phyloP scores from a whole-genome alignment of 108 stramenopile genomes.

The Craspedostauros australis region DNA sequence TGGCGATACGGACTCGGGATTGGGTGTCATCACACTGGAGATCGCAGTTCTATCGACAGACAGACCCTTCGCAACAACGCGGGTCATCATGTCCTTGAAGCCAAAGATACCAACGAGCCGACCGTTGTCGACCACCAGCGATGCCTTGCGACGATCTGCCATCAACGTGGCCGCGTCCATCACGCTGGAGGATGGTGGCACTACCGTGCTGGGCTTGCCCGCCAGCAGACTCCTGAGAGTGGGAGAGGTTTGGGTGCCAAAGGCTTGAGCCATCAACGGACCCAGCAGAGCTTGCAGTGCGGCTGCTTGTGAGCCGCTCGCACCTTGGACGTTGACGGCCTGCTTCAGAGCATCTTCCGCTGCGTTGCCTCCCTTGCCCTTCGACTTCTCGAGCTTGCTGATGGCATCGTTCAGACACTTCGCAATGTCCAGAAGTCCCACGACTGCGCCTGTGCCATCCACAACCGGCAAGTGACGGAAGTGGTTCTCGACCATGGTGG shows the following conservation, averaged over 20 bases:
- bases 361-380: constrained; percentile 44
- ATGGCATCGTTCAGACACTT: constrained; percentile 94
- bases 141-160: constrained; percentile 82
- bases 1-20: constrained; percentile 84
- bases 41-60: constrained; percentile 67
- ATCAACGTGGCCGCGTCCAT: constrained; percentile 69
- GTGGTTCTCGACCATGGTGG: constrained; percentile 91
- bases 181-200: constrained; percentile 51
- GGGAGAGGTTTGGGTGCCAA: constrained; percentile 59
- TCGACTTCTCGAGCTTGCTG: constrained; percentile 70
- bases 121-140: constrained; percentile 77
- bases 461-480: constrained; percentile 92
- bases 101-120: constrained; percentile 85
- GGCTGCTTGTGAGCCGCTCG: constrained; percentile 62
- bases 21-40: constrained; percentile 83
- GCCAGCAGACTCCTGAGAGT: constrained; percentile 67
- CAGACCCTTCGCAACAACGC: constrained; percentile 81
- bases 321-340: constrained; percentile 51
- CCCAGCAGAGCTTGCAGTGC: constrained; percentile 61
- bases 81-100: constrained; percentile 91
- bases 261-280: constrained; percentile 62
- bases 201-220: constrained; percentile 62
- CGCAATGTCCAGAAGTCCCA: constrained; percentile 90
- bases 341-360: constrained; percentile 63
- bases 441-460: constrained; percentile 74